phyloP scores from a whole-genome alignment of 805 yeast genomes.

The Pichia kluyveri region DNA sequence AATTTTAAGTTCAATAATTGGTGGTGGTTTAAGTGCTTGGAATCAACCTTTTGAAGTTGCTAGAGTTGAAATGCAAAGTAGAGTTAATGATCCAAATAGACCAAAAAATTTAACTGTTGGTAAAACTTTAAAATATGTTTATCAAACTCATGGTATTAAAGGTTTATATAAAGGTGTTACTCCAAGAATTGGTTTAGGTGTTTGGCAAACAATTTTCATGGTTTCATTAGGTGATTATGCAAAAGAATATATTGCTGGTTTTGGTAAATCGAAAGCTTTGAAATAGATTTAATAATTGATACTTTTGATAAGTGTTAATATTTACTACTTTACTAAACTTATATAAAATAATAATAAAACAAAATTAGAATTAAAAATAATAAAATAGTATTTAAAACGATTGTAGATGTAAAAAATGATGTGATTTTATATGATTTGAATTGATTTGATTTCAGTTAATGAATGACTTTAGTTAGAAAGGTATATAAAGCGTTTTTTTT shows the following conservation, averaged over 20 bases:
- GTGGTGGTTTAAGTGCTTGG: constrained; percentile 98
- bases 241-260: constrained; percentile 53
- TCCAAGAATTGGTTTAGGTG: constrained; percentile 92
- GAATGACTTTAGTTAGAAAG: not conserved
- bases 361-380: too few relatives aligned
- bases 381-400: too few relatives aligned
- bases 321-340: too few relatives aligned
- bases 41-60: constrained; percentile 98
- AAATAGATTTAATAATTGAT: not conserved
- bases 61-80: constrained; percentile 96
- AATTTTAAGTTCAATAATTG: constrained; percentile 75
- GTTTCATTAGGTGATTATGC: constrained; percentile 96
- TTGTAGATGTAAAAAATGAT: too few relatives aligned
- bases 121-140: constrained; percentile 75
- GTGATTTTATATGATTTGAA: not conserved
- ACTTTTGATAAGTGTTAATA: too few relatives aligned
- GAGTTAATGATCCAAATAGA: constrained; percentile 88
- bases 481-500: too few relatives aligned
- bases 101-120: constrained; percentile 82
- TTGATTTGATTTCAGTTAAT: too few relatives aligned
- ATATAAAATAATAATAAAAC: not conserved
- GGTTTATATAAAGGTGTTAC: constrained; percentile 96
- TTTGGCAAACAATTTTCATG: constrained; percentile 99
- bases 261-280: constrained; percentile 5
- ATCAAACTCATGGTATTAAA: constrained; percentile 69